Conservation (phyloP, 2,329 filamentous ascomycete genomes). For the Zymoseptoria ardabiliae region DNA sequence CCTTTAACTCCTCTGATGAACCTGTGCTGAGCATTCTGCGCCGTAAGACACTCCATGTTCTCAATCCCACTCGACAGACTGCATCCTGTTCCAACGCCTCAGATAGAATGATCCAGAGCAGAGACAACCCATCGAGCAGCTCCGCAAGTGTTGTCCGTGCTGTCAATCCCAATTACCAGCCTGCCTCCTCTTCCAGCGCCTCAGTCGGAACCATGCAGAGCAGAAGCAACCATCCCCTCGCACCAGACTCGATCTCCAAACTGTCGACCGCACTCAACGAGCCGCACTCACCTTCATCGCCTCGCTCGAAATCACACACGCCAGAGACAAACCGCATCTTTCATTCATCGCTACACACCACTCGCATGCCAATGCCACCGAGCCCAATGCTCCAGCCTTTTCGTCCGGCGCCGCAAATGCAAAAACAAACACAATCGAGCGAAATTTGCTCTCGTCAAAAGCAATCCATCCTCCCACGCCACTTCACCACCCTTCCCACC, state of each 20-base stretch:
- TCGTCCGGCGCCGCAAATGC: background rate
- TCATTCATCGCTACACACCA: background rate
- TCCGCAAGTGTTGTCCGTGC: background rate
- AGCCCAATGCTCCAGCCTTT: background rate
- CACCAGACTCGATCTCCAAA: background rate
- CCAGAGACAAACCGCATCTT: background rate
- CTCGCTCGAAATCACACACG: background rate
- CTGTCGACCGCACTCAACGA: background rate
- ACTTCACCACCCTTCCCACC: background rate
- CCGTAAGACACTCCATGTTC: background rate
- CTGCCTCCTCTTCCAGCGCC: background rate
- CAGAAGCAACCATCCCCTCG: background rate
- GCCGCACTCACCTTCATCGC: background rate
- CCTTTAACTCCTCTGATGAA: too few relatives aligned
- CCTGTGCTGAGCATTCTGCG: too few relatives aligned
- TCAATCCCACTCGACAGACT: background rate
- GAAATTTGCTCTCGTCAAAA: background rate
- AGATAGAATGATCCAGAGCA: background rate
- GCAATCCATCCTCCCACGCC: background rate
- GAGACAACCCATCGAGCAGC: background rate
- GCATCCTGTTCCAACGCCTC: background rate
- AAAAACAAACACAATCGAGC: background rate
- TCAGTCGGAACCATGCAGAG: background rate
- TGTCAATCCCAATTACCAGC: background rate
- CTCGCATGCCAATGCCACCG: background rate